Evolutionary conservation across 495 filamentous ascomycete genomes (phyloP), one percentile per base, ranked within the genome.

Genomic region (Tuber brumale): DNA sequence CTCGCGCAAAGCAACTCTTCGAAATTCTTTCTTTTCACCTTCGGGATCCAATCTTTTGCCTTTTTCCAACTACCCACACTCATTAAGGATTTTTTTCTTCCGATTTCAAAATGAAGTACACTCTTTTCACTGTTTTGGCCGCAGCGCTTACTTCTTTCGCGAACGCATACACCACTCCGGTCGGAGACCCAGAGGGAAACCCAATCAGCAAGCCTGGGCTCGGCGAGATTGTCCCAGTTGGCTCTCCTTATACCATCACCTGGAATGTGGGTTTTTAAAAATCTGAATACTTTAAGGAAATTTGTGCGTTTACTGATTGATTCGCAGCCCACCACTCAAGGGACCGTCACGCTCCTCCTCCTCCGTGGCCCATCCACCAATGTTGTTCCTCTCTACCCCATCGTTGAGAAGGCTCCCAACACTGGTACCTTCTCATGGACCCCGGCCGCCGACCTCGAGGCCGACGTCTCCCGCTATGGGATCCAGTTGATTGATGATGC

Each of bases 401-500:
- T 92, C 71, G 89, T 83, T 48, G 72, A 91, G 82, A 82, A 83
- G 57, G 87, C 89, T 82, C 72, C 80, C 79, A 92, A 92, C 87
- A 85, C 78, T 70, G 91, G 91, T 73, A 78, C 76, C 77, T 92
- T 83, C 86, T 66, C 72, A 23, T 92, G 90, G 90, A 89, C 87
- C 44, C 88, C 88, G 42, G 72, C 84, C 48, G 81, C 85, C 69
- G 76, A 76, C 69, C 87, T 92, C 46, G 84, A 85, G 75, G 78
- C 84, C 72, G 87, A 88, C 71, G 79, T 78, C 72, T 87, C 86
- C 78, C 85, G 45, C 1, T 93, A 92, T 84, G 91, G 90, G 76
- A 85, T 92, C 75, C 86, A 91, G 79, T 83, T 93, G 77, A 90
- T 92, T 76, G 88, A 87, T 51, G 89, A 91, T 82, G 84, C 83